Conservation (phyloP, 805 yeast genomes). For the Brettanomyces naardenensis region DNA sequence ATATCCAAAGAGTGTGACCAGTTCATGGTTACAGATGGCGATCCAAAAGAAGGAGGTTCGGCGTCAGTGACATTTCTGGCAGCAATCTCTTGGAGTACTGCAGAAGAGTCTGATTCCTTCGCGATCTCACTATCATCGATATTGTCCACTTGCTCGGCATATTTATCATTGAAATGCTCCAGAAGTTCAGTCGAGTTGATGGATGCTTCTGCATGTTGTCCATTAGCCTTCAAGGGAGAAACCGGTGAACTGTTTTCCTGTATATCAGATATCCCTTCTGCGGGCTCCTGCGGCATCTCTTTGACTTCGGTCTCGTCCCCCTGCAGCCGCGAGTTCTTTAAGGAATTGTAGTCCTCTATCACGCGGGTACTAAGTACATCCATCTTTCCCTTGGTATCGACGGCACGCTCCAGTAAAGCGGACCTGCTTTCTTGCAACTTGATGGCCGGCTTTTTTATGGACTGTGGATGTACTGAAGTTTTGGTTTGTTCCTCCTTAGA, state of each 20-base stretch:
- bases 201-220: neutral
- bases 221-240: slow-evolving; percentile 2
- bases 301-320: neutral
- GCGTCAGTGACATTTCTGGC: neutral
- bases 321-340: neutral
- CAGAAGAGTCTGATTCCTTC: neutral
- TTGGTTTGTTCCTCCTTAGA: neutral
- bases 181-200: slow-evolving; percentile 6
- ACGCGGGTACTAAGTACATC: slow-evolving; percentile 3
- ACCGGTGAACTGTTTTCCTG: too few relatives aligned
- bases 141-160: neutral
- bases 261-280: neutral
- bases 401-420: neutral
- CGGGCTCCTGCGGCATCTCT: neutral
- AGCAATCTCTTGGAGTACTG: neutral
- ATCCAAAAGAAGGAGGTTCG: slow-evolving; percentile 19
- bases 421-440: neutral
- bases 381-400: slow-evolving; percentile 3
- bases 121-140: slow-evolving; percentile 1
- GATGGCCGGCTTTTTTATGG: neutral
- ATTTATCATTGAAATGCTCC: slow-evolving; percentile 4
- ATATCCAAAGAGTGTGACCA: slow-evolving; percentile 29
- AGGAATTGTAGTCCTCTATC: slow-evolving; percentile 2
- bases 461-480: neutral
- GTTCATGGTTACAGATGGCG: slow-evolving; percentile 28